Conservation (phyloP, 352 stramenopile species). For the Phytophthora melonis region DNA sequence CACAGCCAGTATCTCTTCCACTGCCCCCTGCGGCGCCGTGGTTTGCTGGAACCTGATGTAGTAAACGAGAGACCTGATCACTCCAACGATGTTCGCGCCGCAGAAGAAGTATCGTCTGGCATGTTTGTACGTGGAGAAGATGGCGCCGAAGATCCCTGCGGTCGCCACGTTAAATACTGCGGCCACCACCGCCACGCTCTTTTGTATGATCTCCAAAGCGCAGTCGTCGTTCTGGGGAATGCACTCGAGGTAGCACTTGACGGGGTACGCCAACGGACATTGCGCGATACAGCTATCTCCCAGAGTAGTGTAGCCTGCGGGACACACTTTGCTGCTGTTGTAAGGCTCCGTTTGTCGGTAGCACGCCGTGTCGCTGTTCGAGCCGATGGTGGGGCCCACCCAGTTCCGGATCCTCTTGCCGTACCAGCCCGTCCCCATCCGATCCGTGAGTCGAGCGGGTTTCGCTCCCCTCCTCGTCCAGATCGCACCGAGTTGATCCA, state of each 20-base stretch:
- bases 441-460: constrained; percentile 20
- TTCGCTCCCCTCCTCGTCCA: constrained; percentile 35
- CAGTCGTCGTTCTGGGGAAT: constrained; percentile 25
- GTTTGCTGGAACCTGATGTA: constrained; percentile 30
- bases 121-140: constrained; percentile 11
- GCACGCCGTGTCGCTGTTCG: constrained; percentile 22
- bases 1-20: constrained; percentile 21
- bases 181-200: constrained; percentile 14
- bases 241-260: constrained; percentile 17
- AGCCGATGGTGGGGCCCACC: constrained; percentile 29
- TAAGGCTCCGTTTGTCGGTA: constrained; percentile 24
- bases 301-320: constrained; percentile 17
- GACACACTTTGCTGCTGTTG: constrained; percentile 21
- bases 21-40: constrained; percentile 16
- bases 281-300: constrained; percentile 21
- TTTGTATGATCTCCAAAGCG: constrained; percentile 15
- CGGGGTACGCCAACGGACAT: constrained; percentile 56
- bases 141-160: constrained; percentile 22
- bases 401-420: constrained; percentile 41
- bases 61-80: constrained; percentile 28
- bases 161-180: constrained; percentile 34
- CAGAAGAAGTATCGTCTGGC: constrained; percentile 27
- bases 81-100: constrained; percentile 28
- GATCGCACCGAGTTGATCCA: constrained; percentile 36
- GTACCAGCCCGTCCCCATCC: constrained; percentile 36